Base-by-base conservation (phyloP, 164 flowering plant genomes). In the Dillenia suffruticosa region DNA sequence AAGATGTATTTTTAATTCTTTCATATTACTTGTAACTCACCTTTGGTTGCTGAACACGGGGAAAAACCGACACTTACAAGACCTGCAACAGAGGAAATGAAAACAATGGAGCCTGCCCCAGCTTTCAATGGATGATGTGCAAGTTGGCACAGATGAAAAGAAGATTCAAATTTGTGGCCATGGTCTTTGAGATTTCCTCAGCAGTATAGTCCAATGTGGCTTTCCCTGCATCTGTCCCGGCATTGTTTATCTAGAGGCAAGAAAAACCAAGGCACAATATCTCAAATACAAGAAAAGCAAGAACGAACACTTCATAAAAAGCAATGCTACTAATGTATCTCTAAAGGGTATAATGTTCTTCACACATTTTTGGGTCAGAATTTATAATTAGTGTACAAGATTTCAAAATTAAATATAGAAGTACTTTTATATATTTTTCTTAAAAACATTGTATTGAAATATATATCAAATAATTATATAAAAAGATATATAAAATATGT, bases 81-180 rank as follows among this genome's bases (percentile, higher is more conserved):
- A 43, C 93, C 87, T 10, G 83, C 85, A 63, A 85, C 90, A 64
- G 96, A 89, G 46, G 97, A 91, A 48, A 85, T 78, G 69, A 88
- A 86, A 63, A 91, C 90, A 60, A 88, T 74, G 69, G 81, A 83
- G 48, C 89, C 91, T 24, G 12, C 52, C 54, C 88, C 90, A 12
- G 85, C 83, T 69, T 88, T 90, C 12, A 90, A 65, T 50, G 84
- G 83, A 61, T 89, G 89, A 69, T 84, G 72, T 10, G 89, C 82
- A 48, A 86, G 84, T 77, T 88, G 95, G 71, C 83, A 78, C 10
- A 86, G 59, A 75, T 90, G 90, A 72, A 68, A 90, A 16, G 75
- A 65, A 14, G 95, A 84, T 24, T 88, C 91, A 10, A 88, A 71
- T 85, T 91, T 52, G 83, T 83, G 16, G 76, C 5, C 84, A 85